Evolutionary conservation across 2,329 filamentous ascomycete species (phyloP).

Genomic region (Apiospora rasikravindrae): DNA sequence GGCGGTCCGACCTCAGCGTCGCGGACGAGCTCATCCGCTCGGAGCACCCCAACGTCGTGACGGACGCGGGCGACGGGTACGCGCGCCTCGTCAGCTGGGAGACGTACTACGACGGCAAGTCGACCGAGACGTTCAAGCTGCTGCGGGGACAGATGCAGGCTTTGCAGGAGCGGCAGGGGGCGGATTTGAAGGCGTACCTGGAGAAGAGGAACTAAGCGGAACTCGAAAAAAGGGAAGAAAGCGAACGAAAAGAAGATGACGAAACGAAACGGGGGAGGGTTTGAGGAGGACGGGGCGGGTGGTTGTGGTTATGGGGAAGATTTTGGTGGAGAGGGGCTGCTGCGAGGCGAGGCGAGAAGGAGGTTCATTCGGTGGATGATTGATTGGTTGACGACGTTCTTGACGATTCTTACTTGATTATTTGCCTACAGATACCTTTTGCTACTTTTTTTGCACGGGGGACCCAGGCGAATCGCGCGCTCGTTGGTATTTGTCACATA

Average conservation of each 20-base stretch:
- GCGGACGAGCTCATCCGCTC: constrained; percentile 27
- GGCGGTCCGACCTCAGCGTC: constrained; percentile 31
- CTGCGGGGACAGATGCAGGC: not conserved
- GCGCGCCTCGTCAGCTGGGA: constrained; percentile 37
- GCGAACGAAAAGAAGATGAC: not conserved
- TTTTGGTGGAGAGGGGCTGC: not conserved
- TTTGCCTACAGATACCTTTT: not conserved
- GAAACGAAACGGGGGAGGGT: not conserved
- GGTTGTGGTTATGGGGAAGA: not conserved
- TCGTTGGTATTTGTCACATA: not conserved
- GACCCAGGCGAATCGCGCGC: not conserved
- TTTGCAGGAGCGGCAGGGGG: not conserved
- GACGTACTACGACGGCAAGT: constrained; percentile 33
- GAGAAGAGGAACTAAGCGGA: not conserved
- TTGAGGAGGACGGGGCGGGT: not conserved
- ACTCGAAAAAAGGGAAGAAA: not conserved
- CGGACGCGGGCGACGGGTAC: constrained; percentile 28
- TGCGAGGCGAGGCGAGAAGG: not conserved
- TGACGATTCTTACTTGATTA: not conserved
- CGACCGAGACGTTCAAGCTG: constrained; percentile 5
- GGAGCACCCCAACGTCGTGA: constrained; percentile 34
- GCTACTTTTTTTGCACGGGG: not conserved
- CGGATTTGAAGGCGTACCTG: not conserved
- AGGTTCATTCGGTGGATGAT: not conserved
- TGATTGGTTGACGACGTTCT: not conserved